Evolutionary conservation across 148 eudicot species (phyloP), one percentile per base, ranked within the genome.

Genomic region (Oxyria digyna): DNA sequence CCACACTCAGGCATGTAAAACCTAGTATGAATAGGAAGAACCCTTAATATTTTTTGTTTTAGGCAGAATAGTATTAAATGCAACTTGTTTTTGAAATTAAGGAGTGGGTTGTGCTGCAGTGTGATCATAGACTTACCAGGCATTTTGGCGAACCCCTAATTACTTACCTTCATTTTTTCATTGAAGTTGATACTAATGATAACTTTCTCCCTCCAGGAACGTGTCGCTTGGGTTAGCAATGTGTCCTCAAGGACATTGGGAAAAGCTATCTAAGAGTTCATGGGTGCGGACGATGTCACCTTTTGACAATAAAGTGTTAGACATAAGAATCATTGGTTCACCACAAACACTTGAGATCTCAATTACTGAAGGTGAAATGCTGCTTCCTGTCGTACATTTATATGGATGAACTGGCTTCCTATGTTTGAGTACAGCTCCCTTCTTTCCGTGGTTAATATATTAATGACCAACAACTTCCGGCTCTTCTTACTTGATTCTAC

Each of bases 251-350:
- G 84, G 81, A 59, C 85, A 83, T 66, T 95, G 97, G 97, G 84
- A 84, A 71, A 95, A 79, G 77, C 85, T 85, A 70, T 65, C 80
- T 29, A 81, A 84, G 74, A 93, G 83, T 67, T 78, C 82, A 67
- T 88, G 97, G 93, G 82, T 82, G 50, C 69, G 79, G 73, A 77
- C 88, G 71, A 90, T 91, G 93, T 95, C 97, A 23, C 96, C 99
- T 35, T 95, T 82, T 72, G 97, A 91, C 78, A 75, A 95, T 80
- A 91, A 84, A 74, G 45, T 95, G 26, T 50, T 91, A 70, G 97
- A 95, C 79, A 59, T 88, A 59, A 77, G 96, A 50, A 73, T 83
- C 73, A 69, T 74, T 49, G 79, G 81, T 63, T 77, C 88, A 50
- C 81, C 86, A 68, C 29, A 76, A 79, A 70, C 79, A 67, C 59